Conservation (phyloP, 2,329 filamentous ascomycete species). For the Clonostachys rhizophaga region DNA sequence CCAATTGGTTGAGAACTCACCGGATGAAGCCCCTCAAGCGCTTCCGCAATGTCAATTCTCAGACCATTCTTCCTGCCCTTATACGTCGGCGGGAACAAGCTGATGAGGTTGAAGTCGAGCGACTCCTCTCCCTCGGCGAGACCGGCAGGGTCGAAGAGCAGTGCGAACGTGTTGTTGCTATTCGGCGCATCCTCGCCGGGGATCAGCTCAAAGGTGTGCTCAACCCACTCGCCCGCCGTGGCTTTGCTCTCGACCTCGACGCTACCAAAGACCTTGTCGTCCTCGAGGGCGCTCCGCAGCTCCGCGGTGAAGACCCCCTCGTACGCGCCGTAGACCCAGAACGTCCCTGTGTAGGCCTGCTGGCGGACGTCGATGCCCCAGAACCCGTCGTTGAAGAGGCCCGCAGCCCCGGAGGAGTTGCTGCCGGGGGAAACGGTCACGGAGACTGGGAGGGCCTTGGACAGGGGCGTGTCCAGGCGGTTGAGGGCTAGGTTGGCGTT, state of each 20-base stretch:
- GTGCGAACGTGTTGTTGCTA: slow-evolving; percentile 50
- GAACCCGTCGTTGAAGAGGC: slow-evolving; percentile 48
- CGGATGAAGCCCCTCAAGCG: slow-evolving; percentile 45
- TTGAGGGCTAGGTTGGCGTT: slow-evolving; percentile 39
- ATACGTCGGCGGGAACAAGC: slow-evolving; percentile 56
- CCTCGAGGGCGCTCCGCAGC: slow-evolving; percentile 29
- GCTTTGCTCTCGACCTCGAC: slow-evolving; percentile 39
- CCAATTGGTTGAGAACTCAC: slow-evolving; percentile 16
- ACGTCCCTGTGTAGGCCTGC: slow-evolving; percentile 41
- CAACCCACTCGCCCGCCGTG: slow-evolving; percentile 37
- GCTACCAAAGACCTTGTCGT: slow-evolving; percentile 34
- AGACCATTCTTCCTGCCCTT: slow-evolving; percentile 54
- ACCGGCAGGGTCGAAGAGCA: slow-evolving; percentile 43
- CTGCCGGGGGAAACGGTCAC: slow-evolving; percentile 34
- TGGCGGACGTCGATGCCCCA: slow-evolving; percentile 52
- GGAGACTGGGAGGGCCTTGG: slow-evolving; percentile 44
- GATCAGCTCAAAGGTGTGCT: slow-evolving; percentile 40
- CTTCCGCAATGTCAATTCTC: slow-evolving; percentile 47
- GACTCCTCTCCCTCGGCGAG: slow-evolving; percentile 26
- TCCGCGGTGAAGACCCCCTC: slow-evolving; percentile 40
- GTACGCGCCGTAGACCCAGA: slow-evolving; percentile 47
- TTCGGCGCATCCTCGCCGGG: slow-evolving; percentile 41
- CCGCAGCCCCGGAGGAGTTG: slow-evolving; percentile 24
- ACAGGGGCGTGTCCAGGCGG: slow-evolving; percentile 40
- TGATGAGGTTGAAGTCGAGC: slow-evolving; percentile 54